Evolutionary conservation across 2,329 filamentous ascomycete genomes (phyloP).

Genomic region (Sporothrix protearum): DNA sequence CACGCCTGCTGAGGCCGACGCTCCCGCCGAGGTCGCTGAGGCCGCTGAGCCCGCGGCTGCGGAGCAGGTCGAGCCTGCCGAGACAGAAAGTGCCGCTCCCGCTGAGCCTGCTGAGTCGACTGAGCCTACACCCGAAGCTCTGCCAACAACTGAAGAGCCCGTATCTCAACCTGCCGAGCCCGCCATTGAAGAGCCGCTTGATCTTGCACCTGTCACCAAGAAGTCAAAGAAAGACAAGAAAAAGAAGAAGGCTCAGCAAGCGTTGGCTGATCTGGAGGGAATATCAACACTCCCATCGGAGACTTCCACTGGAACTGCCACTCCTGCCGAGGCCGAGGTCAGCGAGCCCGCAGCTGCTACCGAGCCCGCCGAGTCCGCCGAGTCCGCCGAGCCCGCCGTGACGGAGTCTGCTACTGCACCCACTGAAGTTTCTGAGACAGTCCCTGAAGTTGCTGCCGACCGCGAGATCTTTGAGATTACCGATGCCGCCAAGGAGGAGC

Average conservation of each 20-base stretch:
- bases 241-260: conserved; percentile 14
- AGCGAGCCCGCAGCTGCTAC: no score
- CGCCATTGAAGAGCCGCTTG: background rate
- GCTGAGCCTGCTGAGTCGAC: background rate
- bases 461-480: background rate
- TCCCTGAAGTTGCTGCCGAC: background rate
- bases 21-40: background rate
- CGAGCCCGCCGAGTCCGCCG: background rate
- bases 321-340: background rate
- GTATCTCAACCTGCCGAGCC: background rate
- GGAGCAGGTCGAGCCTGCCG: background rate
- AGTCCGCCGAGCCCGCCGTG: background rate
- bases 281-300: background rate
- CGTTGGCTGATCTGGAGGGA: background rate
- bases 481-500: no score
- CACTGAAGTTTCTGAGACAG: background rate
- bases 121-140: background rate
- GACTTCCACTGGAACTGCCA: background rate
- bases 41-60: background rate
- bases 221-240: conserved; percentile 21
- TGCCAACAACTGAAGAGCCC: background rate
- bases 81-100: background rate
- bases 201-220: background rate
- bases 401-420: background rate
- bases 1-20: background rate